Conservation (phyloP, 257 asterid species). For the Nicotiana benthamiana region DNA sequence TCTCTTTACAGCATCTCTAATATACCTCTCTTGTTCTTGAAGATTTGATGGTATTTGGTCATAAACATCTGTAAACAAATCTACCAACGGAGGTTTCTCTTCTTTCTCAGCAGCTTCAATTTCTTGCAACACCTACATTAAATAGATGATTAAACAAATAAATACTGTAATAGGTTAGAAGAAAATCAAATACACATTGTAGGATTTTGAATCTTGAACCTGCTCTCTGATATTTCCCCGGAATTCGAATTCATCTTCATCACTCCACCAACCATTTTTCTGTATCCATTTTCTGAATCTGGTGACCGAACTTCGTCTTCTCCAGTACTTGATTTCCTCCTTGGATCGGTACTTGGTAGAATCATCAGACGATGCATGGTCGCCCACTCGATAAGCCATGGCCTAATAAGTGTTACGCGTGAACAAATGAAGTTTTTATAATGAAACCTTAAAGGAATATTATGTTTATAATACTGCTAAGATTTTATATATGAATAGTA, state of each 20-base stretch:
- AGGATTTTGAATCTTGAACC: conserved; percentile 25
- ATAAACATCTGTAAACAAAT: conserved; percentile 67
- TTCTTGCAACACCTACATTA: conserved; percentile 46
- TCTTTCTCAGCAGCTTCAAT: conserved; percentile 58
- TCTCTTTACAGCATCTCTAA: conserved; percentile 49
- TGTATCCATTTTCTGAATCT: conserved; percentile 74
- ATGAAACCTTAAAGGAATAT: not conserved
- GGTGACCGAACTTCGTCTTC: conserved; percentile 37
- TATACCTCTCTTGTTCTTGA: conserved; percentile 56
- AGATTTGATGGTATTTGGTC: conserved; percentile 45
- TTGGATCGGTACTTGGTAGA: conserved; percentile 71
- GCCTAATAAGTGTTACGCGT: conserved; percentile 25
- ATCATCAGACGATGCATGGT: conserved; percentile 87
- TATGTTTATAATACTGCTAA: too few relatives aligned
- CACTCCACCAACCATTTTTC: conserved; percentile 73
- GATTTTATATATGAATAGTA: too few relatives aligned
- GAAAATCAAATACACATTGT: not conserved
- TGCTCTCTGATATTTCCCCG: conserved; percentile 49
- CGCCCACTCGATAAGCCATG: conserved; percentile 75
- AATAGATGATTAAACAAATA: not conserved
- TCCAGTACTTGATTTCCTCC: conserved; percentile 69
- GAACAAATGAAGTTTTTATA: not conserved
- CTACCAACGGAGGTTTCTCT: conserved; percentile 48
- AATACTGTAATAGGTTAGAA: not conserved
- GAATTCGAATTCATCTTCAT: conserved; percentile 46